These are phyloP conservation scores for carrot (Daucus carota) DNA, from an alignment of 129 eudicot species.

Conservation along the genomic window DH1_v3.0 NC_030388.2:5362001-5362500, in stretches of 20 bases:
- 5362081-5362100: background rate
- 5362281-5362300: slow-evolving; percentile 33
- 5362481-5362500: slow-evolving; percentile 32
- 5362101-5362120: background rate
- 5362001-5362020: background rate
- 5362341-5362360: slow-evolving; percentile 47
- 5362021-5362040: background rate
- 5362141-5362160: slow-evolving; percentile 1
- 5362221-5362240: background rate
- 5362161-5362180: slow-evolving; percentile 7
- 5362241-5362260: slow-evolving; percentile 36
- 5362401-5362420: slow-evolving; percentile 23
- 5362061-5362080: background rate
- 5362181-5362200: slow-evolving; percentile 22
- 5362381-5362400: slow-evolving; percentile 53
- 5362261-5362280: slow-evolving; percentile 38
- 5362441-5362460: slow-evolving; percentile 54
- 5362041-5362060: background rate
- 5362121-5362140: background rate
- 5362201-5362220: slow-evolving; percentile 23
- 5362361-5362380: slow-evolving; percentile 49
- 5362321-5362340: slow-evolving; percentile 36
- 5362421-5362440: slow-evolving; percentile 66
- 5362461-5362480: slow-evolving; percentile 45
- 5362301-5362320: slow-evolving; percentile 40